A percentile compares a stretch with the other conserved stretches of the same genome.
These are phyloP conservation scores for Microcyclospora pomicola DNA, from an alignment of 2,329 filamentous ascomycete species.

Conservation along the genomic window DNA sequence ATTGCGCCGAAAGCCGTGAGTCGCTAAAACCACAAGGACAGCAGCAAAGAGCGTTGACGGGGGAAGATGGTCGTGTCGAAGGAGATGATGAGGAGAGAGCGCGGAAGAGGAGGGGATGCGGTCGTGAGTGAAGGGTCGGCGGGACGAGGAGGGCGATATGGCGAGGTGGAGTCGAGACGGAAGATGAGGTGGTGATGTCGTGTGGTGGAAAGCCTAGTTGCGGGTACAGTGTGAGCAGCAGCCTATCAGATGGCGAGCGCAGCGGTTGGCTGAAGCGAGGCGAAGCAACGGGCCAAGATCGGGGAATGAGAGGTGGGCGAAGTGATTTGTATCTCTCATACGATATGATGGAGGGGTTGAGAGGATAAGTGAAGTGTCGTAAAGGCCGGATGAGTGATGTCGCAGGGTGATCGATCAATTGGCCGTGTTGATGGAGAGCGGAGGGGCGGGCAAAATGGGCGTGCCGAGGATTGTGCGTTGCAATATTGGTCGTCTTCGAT, in stretches of 20 bases:
- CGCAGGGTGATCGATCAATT: no score
- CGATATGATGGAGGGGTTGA: no score
- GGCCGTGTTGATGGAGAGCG: no score
- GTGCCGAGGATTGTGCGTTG: no score
- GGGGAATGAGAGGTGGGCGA: background rate
- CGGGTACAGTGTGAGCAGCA: background rate
- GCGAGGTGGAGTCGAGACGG: conserved; percentile 1
- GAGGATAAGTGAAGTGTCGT: no score
- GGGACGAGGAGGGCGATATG: background rate
- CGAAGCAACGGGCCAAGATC: background rate
- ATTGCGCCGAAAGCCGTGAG: conserved; percentile 8
- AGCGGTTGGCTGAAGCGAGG: no score
- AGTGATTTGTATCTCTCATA: background rate
- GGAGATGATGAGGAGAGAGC: background rate
- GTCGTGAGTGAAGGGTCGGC: background rate
- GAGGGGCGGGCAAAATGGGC: no score
- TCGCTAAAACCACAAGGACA: conserved; percentile 1
- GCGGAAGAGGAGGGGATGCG: conserved; percentile 3
- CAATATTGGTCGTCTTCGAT: no score
- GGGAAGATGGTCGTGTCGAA: background rate
- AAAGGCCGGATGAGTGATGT: no score
- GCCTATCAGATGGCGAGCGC: background rate
- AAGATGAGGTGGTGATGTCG: background rate
- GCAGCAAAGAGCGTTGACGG: conserved; percentile 1
- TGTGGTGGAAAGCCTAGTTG: background rate